Evolutionary conservation across 306 rosid genomes (phyloP), one percentile per base, ranked within the genome.

Genomic region (Acmispon strigosus): DNA sequence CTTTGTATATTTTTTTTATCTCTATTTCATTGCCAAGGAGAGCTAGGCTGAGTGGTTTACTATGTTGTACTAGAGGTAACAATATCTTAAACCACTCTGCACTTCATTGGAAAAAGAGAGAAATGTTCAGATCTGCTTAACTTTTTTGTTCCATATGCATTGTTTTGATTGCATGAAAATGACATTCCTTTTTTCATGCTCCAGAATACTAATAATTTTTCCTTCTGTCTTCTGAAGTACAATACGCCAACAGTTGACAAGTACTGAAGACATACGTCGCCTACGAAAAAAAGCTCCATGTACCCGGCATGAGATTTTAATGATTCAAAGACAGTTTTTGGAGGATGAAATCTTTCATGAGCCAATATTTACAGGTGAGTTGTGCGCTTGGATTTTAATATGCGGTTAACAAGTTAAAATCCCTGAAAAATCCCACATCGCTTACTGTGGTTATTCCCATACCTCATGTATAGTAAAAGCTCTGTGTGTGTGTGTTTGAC

Each of bases 231-330:
- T 84, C 51, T 87, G 75, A 75, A 95, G 99, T 79, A 85, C 84
- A 62, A 95, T 95, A 70, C 96, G 99, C 45, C 90, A 83, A 60
- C 99, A 95, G 78, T 79, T 95, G 82, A 91, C 91, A 36, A 89
- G 72, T 78, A 91, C 97, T 47, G 97, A 89, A 83, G 97, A 87
- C 76, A 95, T 95, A 73, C 97, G 99, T 10, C 97, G 99, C 20
- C 56, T 82, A 10, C 84, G 99, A 32, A 95, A 85, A 81, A 95
- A 95, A 78, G 97, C 99, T 72, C 99, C 99, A 59, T 95, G 99
- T 69, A 87, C 97, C 19, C 58, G 69, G 27, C 83, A 80, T 60
- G 99, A 95, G 78, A 95, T 95, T 81, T 80, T 86, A 72, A 82
- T 82, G 86, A 89, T 95, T 78, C 93, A 82, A 80, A 88, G 97